Base-by-base conservation (phyloP, 2,329 filamentous ascomycete genomes). In the Ophiocordyceps unilateralis region DNA sequence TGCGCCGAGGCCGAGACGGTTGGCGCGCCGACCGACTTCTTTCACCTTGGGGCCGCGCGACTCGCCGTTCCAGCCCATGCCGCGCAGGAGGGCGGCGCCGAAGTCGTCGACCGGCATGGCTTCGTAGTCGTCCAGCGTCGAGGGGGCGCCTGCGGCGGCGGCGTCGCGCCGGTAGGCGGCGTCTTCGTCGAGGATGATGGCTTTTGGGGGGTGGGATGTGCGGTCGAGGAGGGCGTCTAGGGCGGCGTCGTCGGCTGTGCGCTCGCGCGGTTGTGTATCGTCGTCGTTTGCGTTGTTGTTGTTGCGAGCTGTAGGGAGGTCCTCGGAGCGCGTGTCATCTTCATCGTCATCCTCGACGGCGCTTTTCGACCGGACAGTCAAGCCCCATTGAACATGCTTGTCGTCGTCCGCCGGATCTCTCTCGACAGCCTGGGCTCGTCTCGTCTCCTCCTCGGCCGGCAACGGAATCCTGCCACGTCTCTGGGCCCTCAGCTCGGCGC, bases 41-140 rank as follows among this genome's bases (percentile, higher is more conserved):
- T 82, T 82, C 6, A 64, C 58, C 39, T 62, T 68, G 3, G 66
- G 59, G 2, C 68, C 70, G 40, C 67, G 63, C 47, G 70, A 66
- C 43, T 77, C 73, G 59, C 63, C 81, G 67, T 95, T 87, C 88
- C 89, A 95, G 9, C 91, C 91, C 83, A 96, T 95, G 10, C 88
- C 87, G 26, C 88, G 78, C 30, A 98, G 70, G 49, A 96, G 69
- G 0, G 88, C 87, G 17, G 87, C 83, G 8, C 91, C 91, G 50
- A 96, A 98, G 52, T 95, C 87, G 51, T 95, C 89, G 15, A 96
- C 86, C 0, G 91, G 89, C 47, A 94, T 81, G 12, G 81, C 78
- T 45, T 83, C 81, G 62, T 96, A 96, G 53, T 91, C 85, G 28
- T 84, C 83, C 17, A 93, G 65, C 0, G 78, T 83, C 4, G 86